phyloP scores from a whole-genome alignment of 2,329 filamentous ascomycete species.

The Colletotrichum spaethianum region DNA sequence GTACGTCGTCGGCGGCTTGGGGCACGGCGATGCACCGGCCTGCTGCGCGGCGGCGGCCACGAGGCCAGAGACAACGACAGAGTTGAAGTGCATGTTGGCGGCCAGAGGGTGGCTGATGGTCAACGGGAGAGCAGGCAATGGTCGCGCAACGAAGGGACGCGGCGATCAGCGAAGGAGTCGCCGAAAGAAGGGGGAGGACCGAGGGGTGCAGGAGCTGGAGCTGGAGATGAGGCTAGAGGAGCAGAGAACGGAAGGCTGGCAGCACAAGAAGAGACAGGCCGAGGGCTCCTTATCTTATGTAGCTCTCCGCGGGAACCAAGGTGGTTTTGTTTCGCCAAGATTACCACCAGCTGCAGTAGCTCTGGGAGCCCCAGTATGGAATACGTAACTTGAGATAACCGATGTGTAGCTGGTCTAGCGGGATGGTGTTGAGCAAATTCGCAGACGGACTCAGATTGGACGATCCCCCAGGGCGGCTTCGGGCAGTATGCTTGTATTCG shows the following conservation, averaged over 20 bases:
- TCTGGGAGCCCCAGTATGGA: constrained; percentile 1
- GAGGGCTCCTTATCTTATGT: constrained; percentile 25
- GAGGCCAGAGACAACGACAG: constrained; percentile 49
- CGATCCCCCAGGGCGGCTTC: not conserved
- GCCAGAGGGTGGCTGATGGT: not conserved
- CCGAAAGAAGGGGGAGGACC: not conserved
- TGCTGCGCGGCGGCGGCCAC: constrained; percentile 42
- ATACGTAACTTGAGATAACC: constrained; percentile 14
- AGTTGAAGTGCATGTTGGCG: constrained; percentile 51
- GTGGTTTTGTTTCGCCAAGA: constrained; percentile 24
- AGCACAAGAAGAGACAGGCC: not conserved
- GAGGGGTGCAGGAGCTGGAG: not conserved
- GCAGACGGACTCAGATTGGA: constrained; percentile 7
- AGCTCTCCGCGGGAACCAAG: not conserved
- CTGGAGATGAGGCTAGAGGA: constrained; percentile 14
- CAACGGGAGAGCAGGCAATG: not conserved
- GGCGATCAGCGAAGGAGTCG: constrained; percentile 1
- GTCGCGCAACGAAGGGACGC: constrained; percentile 4
- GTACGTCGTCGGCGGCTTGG: constrained; percentile 39
- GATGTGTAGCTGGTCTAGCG: not conserved
- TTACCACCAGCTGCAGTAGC: not conserved
- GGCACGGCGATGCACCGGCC: constrained; percentile 31
- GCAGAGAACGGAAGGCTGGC: not conserved
- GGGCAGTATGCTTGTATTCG: constrained; percentile 36
- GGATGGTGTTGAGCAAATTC: not conserved